A percentile compares a stretch with the other conserved stretches of the same genome.
Conservation (phyloP, 495 filamentous ascomycete genomes). For the Daldinia childiae region DNA sequence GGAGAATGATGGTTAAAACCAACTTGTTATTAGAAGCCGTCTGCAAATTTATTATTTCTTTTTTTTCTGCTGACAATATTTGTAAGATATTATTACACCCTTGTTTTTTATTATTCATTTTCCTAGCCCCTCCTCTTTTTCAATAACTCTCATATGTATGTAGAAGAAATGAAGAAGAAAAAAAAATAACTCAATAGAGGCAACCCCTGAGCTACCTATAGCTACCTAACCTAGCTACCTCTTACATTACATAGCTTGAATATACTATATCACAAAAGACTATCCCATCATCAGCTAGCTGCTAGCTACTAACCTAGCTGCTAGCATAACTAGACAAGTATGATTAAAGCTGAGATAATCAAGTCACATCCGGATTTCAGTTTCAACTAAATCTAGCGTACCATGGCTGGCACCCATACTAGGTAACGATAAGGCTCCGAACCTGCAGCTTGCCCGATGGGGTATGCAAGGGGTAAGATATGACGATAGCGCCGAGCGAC, state of each 20-base stretch:
- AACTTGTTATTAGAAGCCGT: constrained; percentile 30
- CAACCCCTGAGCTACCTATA: neutral
- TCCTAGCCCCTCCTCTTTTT: neutral
- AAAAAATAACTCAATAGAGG: too few relatives aligned
- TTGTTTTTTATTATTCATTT: too few relatives aligned
- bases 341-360: constrained; percentile 36
- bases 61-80: neutral
- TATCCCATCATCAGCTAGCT: neutral
- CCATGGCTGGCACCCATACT: constrained; percentile 23
- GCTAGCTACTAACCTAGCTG: too few relatives aligned
- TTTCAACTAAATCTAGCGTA: constrained; percentile 37
- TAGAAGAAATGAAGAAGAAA: neutral
- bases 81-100: neutral
- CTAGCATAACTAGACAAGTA: neutral
- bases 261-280: constrained; percentile 10
- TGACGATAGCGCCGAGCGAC: constrained; percentile 25
- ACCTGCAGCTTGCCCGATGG: constrained; percentile 35
- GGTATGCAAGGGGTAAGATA: constrained; percentile 30
- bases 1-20: constrained; percentile 34
- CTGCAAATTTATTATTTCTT: constrained; percentile 1
- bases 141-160: neutral
- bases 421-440: constrained; percentile 36
- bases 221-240: neutral
- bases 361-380: constrained; percentile 30
- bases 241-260: neutral